These are phyloP conservation scores for Hypomontagnella submonticulosa DNA, from an alignment of 495 filamentous ascomycete species.

Conservation along the genomic window DNA sequence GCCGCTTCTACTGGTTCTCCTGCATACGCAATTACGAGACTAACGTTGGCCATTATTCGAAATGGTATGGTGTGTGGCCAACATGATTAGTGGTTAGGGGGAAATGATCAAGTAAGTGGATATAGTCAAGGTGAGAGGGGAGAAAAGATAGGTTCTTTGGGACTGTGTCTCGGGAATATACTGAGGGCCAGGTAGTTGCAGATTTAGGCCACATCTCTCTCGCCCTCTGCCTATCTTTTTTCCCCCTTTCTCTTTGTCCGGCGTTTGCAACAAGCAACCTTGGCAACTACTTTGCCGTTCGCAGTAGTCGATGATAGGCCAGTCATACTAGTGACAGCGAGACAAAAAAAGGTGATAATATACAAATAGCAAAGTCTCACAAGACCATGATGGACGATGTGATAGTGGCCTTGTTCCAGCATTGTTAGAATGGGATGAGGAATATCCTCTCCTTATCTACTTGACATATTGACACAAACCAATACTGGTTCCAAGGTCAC, in stretches of 20 bases:
- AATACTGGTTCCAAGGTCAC: constrained; percentile 11
- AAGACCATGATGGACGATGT: constrained; percentile 25
- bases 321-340: constrained; percentile 20
- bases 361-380: constrained; percentile 36
- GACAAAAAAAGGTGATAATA: constrained; percentile 36
- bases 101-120: constrained; percentile 12
- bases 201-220: constrained; percentile 39
- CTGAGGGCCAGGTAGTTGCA: constrained; percentile 47
- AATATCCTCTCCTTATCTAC: constrained; percentile 21
- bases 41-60: constrained; percentile 35
- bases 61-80: constrained; percentile 28
- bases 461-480: constrained; percentile 9
- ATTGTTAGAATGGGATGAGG: constrained; percentile 13
- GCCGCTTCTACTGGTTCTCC: constrained; percentile 19
- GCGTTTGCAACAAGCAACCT: constrained; percentile 51
- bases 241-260: constrained; percentile 44
- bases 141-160: constrained; percentile 33
- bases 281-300: constrained; percentile 39
- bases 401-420: constrained; percentile 31
- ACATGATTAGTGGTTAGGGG: constrained; percentile 15
- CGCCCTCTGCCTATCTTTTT: constrained; percentile 11
- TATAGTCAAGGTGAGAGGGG: constrained; percentile 10
- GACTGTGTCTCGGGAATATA: constrained; percentile 57
- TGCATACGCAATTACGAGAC: constrained; percentile 28
- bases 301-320: constrained; percentile 32